phyloP scores from a whole-genome alignment of 2,329 filamentous ascomycete species.

The Thermoascus crustaceus region DNA sequence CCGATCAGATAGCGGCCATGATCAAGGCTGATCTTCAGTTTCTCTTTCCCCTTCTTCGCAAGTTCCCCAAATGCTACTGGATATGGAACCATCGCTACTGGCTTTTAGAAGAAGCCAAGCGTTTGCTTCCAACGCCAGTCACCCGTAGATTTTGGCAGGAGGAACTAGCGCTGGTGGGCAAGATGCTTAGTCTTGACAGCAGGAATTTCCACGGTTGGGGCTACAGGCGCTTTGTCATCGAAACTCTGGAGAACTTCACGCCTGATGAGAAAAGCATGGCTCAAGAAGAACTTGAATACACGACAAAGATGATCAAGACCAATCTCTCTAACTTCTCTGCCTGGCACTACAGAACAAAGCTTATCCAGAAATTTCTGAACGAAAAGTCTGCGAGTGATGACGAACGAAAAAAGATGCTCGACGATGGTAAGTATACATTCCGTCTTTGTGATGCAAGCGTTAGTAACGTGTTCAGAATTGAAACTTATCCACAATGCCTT shows the following conservation, averaged over 20 bases:
- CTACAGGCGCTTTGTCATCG: slow-evolving; percentile 72
- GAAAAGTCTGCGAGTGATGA: slow-evolving; percentile 59
- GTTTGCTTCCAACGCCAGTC: slow-evolving; percentile 47
- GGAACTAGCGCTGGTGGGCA: slow-evolving; percentile 72
- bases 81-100: slow-evolving; percentile 95
- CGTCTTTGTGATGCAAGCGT: not conserved
- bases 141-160: slow-evolving; percentile 69
- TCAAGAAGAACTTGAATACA: slow-evolving; percentile 80
- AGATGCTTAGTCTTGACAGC: slow-evolving; percentile 79
- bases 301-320: slow-evolving; percentile 74
- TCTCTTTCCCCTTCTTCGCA: slow-evolving; percentile 71
- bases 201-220: slow-evolving; percentile 97
- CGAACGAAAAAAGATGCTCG: slow-evolving; percentile 61
- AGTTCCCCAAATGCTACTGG: slow-evolving; percentile 97
- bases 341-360: slow-evolving; percentile 82
- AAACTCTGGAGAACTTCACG: slow-evolving; percentile 58
- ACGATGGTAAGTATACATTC: slow-evolving; percentile 48
- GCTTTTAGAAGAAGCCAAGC: slow-evolving; percentile 65
- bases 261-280: slow-evolving; percentile 52
- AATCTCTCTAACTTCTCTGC: slow-evolving; percentile 95
- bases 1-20: slow-evolving; percentile 40
- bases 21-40: slow-evolving; percentile 71
- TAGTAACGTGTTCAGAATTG: slow-evolving; percentile 53
- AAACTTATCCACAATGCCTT: slow-evolving; percentile 66
- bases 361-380: slow-evolving; percentile 67